phyloP scores from a whole-genome alignment of 495 filamentous ascomycete species.

The Penicillium argentinense region DNA sequence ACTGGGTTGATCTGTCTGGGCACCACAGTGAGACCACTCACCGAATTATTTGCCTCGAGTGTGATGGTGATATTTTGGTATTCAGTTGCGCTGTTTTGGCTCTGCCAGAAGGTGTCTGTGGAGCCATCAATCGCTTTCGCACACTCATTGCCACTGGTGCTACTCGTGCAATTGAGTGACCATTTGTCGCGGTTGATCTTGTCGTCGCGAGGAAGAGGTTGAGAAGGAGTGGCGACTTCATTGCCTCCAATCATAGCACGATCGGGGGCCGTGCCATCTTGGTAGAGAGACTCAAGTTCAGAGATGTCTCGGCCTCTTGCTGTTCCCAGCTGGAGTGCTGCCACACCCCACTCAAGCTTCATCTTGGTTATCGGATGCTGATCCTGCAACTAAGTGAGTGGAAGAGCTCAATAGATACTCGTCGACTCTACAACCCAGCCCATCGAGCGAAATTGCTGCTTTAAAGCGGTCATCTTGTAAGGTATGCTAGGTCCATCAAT shows the following conservation, averaged over 20 bases:
- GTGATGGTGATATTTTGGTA: constrained; percentile 4
- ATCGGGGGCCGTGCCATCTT: constrained; percentile 4
- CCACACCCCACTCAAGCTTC: background rate
- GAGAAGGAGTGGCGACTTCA: constrained; percentile 3
- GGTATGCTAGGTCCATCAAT: background rate
- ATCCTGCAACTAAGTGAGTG: background rate
- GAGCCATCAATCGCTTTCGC: background rate
- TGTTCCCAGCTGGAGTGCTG: background rate
- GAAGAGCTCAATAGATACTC: background rate
- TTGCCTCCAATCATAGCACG: background rate
- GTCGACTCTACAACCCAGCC: no score
- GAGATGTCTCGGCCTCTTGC: background rate
- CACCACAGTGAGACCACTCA: constrained; percentile 6
- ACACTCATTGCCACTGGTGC: background rate
- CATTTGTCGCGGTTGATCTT: background rate
- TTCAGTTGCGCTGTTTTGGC: background rate
- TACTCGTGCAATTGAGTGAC: background rate
- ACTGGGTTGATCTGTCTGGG: constrained; percentile 1
- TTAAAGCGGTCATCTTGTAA: background rate
- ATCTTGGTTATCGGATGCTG: background rate
- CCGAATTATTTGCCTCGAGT: background rate
- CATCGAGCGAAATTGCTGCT: no score
- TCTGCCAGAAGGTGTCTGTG: constrained; percentile 5
- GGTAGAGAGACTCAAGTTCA: constrained; percentile 2
- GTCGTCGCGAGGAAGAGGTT: constrained; percentile 1